Evolutionary conservation across 139 green algal species (phyloP), one percentile per base, ranked within the genome.

Genomic region (Desmodesmus armatus): DNA sequence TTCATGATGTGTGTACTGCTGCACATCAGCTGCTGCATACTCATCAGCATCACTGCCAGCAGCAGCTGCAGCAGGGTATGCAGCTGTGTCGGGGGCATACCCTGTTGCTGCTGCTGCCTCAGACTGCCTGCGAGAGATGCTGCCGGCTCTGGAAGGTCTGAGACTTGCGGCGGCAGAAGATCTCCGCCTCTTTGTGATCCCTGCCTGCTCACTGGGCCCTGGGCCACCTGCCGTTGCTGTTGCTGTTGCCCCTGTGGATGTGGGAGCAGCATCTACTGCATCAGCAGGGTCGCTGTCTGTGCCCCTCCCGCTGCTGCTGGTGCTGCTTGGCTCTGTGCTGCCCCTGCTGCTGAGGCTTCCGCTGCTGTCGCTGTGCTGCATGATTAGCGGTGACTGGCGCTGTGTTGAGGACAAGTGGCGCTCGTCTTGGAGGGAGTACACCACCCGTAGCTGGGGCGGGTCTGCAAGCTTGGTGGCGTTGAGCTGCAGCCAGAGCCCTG

Each of bases 401-500:
- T 77, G 33, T 3, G 41, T 13, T 41, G 39, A 63, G 2, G 43
- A 21, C 62, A 77, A 31, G 15, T 37, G n/a, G 7, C 78, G 55
- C 41, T 84, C 62, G 25, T 84, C 78, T 17, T 15, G 39, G 1
- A 84, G 55, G 0, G 63, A 43, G 44, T 84, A 84, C 11, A 41
- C 15, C 9, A 92, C 51, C 5, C 77, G 78, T 25, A 93, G 33
- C 71, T 88, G 66, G 0, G 90, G 90, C 0, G 78, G 67, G 0
- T 88, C 86, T 1, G 53, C 43, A 5, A 83, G 84, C 63, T 87
- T 85, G 2, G 80, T 53, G 0, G 83, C 88, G 2, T 53, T 85
- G 0, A 93, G 65, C 29, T 35, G 60, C 23, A 87, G 49, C 88
- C 90, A 93, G 1, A 80, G 63, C 19, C 86, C 90, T 91, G 88